These are phyloP conservation scores for Heliosperma pusillum DNA, from an alignment of 148 eudicot species.

Conservation along the genomic window DNA sequence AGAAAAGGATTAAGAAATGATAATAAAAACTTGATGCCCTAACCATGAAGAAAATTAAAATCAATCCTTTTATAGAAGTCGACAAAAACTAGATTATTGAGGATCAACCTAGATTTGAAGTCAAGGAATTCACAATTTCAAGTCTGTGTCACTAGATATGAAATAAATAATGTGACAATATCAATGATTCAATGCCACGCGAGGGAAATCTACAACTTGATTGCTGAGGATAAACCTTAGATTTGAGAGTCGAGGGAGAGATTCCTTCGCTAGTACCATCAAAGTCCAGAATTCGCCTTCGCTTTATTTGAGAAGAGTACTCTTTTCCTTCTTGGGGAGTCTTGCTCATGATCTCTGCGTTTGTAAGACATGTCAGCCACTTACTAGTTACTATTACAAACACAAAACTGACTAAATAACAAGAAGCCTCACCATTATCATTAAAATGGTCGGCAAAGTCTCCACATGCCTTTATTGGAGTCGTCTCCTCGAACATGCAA, in stretches of 20 bases:
- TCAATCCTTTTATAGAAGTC: background rate
- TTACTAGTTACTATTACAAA: conserved; percentile 8
- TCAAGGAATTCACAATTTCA: background rate
- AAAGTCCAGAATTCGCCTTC: conserved; percentile 77
- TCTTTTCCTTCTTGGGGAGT: conserved; percentile 38
- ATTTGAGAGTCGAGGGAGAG: conserved; percentile 51
- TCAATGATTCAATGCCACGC: background rate
- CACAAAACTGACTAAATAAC: background rate
- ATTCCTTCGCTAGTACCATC: conserved; percentile 45
- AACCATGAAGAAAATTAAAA: no score
- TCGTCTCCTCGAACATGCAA: conserved; percentile 53
- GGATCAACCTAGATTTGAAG: background rate
- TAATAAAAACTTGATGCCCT: no score
- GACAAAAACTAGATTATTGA: background rate
- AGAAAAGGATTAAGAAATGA: background rate
- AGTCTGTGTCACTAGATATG: background rate
- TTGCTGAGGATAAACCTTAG: conserved; percentile 47
- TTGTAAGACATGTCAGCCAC: background rate
- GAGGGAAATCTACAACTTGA: background rate
- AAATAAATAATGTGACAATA: background rate
- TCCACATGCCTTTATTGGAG: conserved; percentile 79
- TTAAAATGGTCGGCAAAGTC: conserved; percentile 45
- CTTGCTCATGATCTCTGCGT: conserved; percentile 51
- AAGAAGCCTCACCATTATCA: conserved; percentile 31
- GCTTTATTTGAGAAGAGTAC: conserved; percentile 59